phyloP scores from a whole-genome alignment of 164 flowering plant species.

The Stephania japonica region DNA sequence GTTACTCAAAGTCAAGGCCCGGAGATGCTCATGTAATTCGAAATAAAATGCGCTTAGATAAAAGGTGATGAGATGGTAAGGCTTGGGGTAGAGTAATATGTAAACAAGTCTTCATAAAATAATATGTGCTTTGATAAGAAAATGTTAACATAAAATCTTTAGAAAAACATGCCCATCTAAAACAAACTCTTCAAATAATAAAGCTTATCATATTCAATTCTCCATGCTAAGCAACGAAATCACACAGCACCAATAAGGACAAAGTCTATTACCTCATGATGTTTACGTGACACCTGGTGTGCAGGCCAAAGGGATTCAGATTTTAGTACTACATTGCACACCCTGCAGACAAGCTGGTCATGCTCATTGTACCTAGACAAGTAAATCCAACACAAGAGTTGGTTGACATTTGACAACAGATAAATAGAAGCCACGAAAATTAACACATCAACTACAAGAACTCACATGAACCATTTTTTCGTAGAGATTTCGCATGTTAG shows the following conservation, averaged over 20 bases:
- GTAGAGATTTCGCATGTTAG: too few species aligned
- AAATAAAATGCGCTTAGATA: too few species aligned
- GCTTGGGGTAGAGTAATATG: background rate
- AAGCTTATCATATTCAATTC: background rate
- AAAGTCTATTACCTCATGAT: conserved; percentile 54
- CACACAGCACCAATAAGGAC: background rate
- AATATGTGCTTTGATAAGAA: background rate
- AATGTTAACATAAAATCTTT: background rate
- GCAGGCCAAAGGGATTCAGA: conserved; percentile 77
- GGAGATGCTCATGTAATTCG: background rate
- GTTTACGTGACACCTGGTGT: conserved; percentile 82
- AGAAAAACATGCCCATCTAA: background rate
- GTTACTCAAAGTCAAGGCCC: background rate
- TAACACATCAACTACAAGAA: background rate
- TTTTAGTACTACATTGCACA: conserved; percentile 68
- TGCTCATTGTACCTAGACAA: conserved; percentile 68
- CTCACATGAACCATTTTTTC: too few species aligned
- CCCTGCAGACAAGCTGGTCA: conserved; percentile 80
- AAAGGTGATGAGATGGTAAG: background rate
- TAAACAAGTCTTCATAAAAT: background rate
- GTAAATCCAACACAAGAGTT: background rate
- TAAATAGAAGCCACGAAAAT: background rate
- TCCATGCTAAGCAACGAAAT: background rate
- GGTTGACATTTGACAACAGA: background rate
- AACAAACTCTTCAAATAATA: background rate